Evolutionary conservation across 2,329 filamentous ascomycete species (phyloP).

Genomic region (Colletotrichum sp.): DNA sequence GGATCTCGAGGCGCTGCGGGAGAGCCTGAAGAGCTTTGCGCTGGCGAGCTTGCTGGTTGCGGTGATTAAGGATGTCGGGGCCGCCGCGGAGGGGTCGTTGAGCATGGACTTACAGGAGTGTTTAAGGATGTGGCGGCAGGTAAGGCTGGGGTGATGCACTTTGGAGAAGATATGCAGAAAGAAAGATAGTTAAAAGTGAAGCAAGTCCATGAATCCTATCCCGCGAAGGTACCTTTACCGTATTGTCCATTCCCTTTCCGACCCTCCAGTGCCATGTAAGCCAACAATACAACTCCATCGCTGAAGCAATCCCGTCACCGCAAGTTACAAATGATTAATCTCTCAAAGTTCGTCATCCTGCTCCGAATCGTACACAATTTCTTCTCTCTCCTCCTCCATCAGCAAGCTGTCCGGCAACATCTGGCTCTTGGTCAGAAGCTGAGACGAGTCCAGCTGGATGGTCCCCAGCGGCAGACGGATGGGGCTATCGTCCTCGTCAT

Average conservation of each 20-base stretch:
- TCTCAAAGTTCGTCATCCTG: constrained; percentile 12
- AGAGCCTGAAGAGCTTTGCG: constrained; percentile 47
- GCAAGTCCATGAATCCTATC: background rate
- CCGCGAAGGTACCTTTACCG: background rate
- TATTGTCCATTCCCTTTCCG: background rate
- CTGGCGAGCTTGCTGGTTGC: constrained; percentile 53
- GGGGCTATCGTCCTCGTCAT: constrained; percentile 27
- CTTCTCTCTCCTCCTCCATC: constrained; percentile 34
- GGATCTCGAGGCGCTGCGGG: constrained; percentile 42
- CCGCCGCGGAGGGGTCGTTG: constrained; percentile 51
- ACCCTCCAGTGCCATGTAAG: background rate
- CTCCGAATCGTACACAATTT: constrained; percentile 21
- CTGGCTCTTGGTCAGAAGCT: constrained; percentile 57
- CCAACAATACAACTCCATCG: background rate
- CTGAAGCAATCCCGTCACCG: background rate
- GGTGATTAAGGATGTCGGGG: constrained; percentile 50
- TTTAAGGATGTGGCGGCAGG: constrained; percentile 56
- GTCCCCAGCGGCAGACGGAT: constrained; percentile 18
- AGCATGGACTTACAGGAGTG: constrained; percentile 61
- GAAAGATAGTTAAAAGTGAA: background rate
- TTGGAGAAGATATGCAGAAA: background rate
- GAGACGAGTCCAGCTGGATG: constrained; percentile 43
- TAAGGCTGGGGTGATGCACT: constrained; percentile 49
- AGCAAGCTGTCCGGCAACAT: constrained; percentile 55
- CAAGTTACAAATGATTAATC: background rate